Conservation (phyloP, 306 rosid species). For the Phaseolus lunatus region DNA sequence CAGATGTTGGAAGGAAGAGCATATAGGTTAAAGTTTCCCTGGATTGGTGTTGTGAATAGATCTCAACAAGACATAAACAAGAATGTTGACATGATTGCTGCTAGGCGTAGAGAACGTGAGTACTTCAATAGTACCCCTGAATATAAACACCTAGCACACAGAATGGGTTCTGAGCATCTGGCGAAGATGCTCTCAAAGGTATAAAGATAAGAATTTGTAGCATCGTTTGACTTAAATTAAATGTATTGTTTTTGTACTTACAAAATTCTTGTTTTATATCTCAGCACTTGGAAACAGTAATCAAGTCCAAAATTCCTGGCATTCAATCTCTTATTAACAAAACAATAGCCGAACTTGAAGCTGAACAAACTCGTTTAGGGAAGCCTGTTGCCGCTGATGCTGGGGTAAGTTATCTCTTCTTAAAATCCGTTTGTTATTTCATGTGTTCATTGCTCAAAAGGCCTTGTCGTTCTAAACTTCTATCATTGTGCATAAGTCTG, state of each 20-base stretch:
- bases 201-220: conserved; percentile 28
- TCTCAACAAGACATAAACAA: conserved; percentile 93
- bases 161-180: conserved; percentile 99
- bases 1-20: conserved; percentile 90
- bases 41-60: conserved; percentile 97
- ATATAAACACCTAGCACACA: conserved; percentile 79
- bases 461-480: conserved; percentile 8
- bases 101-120: conserved; percentile 92
- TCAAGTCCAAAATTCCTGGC: conserved; percentile 95
- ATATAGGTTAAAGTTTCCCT: conserved; percentile 81
- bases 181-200: conserved; percentile 97
- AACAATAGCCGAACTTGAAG: conserved; percentile 81
- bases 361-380: conserved; percentile 81
- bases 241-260: neutral
- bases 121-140: conserved; percentile 79
- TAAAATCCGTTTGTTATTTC: neutral
- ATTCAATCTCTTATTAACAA: conserved; percentile 92
- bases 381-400: conserved; percentile 90
- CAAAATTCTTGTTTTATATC: conserved; percentile 40
- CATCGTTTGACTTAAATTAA: conserved; percentile 28
- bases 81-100: conserved; percentile 98
- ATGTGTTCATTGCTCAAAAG: conserved; percentile 14
- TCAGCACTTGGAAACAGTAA: conserved; percentile 94
- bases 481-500: neutral
- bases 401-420: conserved; percentile 68